Percentiles rank a stretch among this genome's conserved stretches.
phyloP scores from a whole-genome alignment of 164 flowering plant species.

The Stephania japonica region DNA sequence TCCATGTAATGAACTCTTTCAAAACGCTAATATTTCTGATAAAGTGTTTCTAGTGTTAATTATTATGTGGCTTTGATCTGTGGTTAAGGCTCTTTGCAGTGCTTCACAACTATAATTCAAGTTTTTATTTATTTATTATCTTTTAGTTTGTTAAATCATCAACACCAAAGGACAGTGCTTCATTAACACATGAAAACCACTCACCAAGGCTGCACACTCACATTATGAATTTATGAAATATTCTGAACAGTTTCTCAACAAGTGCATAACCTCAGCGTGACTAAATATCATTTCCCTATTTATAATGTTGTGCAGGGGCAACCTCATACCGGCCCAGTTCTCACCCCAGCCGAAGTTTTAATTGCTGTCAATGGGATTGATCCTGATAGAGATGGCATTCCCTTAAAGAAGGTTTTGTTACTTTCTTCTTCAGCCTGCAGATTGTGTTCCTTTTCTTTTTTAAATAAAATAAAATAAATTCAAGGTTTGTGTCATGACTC shows the following conservation, averaged over 20 bases:
- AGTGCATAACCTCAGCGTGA: too few relatives aligned
- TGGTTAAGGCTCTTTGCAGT: background rate
- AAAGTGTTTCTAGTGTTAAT: background rate
- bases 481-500: too few relatives aligned
- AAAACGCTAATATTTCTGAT: background rate
- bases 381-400: conserved; percentile 89
- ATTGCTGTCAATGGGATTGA: conserved; percentile 92
- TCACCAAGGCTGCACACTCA: too few relatives aligned
- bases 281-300: background rate
- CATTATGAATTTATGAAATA: too few relatives aligned
- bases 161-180: too few relatives aligned
- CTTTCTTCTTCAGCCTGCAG: background rate
- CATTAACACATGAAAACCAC: too few relatives aligned
- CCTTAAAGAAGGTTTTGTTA: conserved; percentile 67
- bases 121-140: conserved; percentile 1
- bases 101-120: background rate
- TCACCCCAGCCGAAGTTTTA: conserved; percentile 86
- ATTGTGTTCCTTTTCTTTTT: conserved; percentile 2
- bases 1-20: background rate
- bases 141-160: too few relatives aligned
- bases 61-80: background rate
- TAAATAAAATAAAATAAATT: conserved; percentile 1
- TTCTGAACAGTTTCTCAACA: too few relatives aligned
- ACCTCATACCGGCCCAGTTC: conserved; percentile 49
- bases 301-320: conserved; percentile 54